Evolutionary conservation across 306 rosid species (phyloP).

Genomic region (Macrotyloma uniflorum): DNA sequence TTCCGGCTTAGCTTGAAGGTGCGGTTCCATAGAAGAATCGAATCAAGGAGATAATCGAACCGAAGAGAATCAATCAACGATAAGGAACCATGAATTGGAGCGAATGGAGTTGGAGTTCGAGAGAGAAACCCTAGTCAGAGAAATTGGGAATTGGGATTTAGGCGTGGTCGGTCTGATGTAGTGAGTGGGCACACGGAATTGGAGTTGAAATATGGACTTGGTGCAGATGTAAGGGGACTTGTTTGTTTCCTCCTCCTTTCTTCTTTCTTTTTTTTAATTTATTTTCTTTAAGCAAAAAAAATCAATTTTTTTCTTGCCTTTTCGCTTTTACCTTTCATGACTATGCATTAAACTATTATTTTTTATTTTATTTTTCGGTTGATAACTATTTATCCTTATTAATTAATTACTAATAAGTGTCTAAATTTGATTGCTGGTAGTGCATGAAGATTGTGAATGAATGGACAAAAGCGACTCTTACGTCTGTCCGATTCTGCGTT

Average conservation of each 20-base stretch:
- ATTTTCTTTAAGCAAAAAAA: not conserved
- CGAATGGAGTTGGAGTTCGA: not conserved
- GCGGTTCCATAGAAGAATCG: conserved; percentile 32
- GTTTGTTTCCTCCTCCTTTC: conserved; percentile 27
- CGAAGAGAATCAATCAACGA: not conserved
- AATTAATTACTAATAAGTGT: not conserved
- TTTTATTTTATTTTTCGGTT: not conserved
- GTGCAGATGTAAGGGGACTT: conserved; percentile 54
- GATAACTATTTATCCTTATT: not conserved
- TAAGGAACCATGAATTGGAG: not conserved
- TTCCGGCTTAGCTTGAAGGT: not conserved
- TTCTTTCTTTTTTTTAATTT: not conserved
- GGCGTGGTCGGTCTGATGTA: conserved; percentile 50
- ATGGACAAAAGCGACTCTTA: conserved; percentile 58
- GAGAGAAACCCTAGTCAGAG: conserved; percentile 61
- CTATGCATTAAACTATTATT: not conserved
- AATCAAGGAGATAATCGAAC: conserved; percentile 10
- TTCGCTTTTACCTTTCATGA: conserved; percentile 18
- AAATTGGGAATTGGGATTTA: conserved; percentile 23
- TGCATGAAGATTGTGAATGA: conserved; percentile 10
- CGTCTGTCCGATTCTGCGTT: conserved; percentile 46
- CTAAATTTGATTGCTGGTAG: not conserved
- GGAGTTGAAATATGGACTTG: conserved; percentile 42
- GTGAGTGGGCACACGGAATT: conserved; percentile 50
- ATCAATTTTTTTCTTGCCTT: not conserved